Evolutionary conservation across 169 alveolate species (phyloP).

Genomic region (Plasmodium sp.): DNA sequence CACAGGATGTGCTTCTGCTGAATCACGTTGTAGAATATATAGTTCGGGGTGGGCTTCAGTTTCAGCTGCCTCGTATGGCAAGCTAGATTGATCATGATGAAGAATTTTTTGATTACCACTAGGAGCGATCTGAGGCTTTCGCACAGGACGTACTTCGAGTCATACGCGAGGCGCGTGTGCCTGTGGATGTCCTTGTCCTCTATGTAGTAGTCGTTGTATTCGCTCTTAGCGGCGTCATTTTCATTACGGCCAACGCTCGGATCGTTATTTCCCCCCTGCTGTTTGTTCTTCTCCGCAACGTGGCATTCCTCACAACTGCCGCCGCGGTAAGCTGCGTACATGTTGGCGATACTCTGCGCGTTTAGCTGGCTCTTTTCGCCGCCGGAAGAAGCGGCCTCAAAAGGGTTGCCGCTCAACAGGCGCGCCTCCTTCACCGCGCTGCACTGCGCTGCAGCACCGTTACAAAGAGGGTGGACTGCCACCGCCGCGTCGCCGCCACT

Average conservation of each 20-base stretch:
- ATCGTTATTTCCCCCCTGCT: background rate
- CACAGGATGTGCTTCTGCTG: constrained; percentile 71
- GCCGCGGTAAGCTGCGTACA: background rate
- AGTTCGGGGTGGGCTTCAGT: constrained; percentile 15
- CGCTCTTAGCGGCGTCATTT: background rate
- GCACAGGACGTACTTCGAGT: constrained; percentile 71
- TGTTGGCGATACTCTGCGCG: background rate
- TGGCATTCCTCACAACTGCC: background rate
- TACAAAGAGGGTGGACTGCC: background rate
- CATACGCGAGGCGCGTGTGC: constrained; percentile 47
- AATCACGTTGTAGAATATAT: constrained; percentile 40
- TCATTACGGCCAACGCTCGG: background rate
- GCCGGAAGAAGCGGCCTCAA: background rate
- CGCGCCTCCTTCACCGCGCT: background rate
- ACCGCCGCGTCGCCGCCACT: background rate
- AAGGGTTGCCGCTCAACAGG: background rate
- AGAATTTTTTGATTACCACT: constrained; percentile 62
- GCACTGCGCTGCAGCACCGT: background rate
- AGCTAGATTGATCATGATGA: constrained; percentile 38
- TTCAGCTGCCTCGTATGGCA: constrained; percentile 46
- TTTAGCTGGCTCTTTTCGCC: background rate
- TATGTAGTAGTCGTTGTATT: constrained; percentile 67
- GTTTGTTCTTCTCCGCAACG: background rate
- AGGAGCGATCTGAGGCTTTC: constrained; percentile 66
- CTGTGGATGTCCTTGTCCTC: constrained; percentile 35